phyloP scores from a whole-genome alignment of 306 rosid genomes.

The Trifolium pratense region DNA sequence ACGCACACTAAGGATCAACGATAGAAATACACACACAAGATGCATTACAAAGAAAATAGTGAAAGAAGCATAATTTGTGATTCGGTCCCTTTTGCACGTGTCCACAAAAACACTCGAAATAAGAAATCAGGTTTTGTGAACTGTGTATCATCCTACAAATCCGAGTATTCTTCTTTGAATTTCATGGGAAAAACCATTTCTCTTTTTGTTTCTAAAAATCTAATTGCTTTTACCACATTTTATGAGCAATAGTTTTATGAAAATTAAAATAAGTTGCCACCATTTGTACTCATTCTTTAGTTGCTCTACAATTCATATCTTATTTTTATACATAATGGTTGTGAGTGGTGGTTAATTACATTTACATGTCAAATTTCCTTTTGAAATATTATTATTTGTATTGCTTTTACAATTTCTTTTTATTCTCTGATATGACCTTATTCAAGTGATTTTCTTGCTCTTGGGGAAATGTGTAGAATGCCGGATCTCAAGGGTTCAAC shows the following conservation, averaged over 20 bases:
- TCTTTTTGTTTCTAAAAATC: no score
- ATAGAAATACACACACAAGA: background rate
- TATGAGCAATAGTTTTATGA: no score
- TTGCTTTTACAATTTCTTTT: constrained; percentile 1
- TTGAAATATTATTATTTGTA: background rate
- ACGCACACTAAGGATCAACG: background rate
- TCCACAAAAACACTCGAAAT: no score
- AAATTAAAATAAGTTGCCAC: no score
- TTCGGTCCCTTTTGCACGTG: background rate
- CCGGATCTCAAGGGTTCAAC: constrained; percentile 75
- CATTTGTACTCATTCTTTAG: no score
- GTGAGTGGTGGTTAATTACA: constrained; percentile 17
- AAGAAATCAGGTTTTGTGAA: no score
- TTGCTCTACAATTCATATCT: no score
- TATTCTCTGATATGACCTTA: constrained; percentile 27
- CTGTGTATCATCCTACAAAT: no score
- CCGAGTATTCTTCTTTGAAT: no score
- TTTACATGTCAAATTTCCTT: constrained; percentile 13
- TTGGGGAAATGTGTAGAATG: constrained; percentile 41
- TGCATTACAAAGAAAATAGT: background rate
- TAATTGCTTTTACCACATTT: no score
- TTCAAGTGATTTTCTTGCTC: constrained; percentile 7
- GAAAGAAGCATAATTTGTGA: constrained; percentile 5
- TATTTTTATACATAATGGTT: no score
- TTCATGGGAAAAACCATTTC: no score